Conservation (phyloP, 306 rosid genomes). For the Lathyrus aphaca region DNA sequence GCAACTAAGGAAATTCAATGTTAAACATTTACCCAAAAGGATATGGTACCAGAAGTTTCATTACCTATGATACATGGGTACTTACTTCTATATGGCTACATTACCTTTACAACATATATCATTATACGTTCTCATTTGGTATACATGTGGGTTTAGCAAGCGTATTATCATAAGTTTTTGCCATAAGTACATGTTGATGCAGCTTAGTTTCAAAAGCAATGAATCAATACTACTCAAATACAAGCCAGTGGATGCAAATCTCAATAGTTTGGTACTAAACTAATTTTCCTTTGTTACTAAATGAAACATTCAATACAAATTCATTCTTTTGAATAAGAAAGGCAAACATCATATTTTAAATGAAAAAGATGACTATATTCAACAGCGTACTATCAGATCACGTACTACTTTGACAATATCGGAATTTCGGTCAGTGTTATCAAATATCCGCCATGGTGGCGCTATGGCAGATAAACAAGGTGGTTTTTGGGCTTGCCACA, state of each 20-base stretch:
- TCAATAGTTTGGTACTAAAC: neutral
- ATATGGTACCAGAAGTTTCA: neutral
- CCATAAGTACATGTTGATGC: neutral
- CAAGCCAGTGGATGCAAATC: slow-evolving; percentile 3
- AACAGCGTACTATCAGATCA: neutral
- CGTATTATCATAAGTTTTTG: neutral
- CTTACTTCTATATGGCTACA: neutral
- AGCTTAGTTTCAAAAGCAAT: slow-evolving; percentile 5
- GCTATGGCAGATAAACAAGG: too few species aligned
- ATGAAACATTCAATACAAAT: neutral
- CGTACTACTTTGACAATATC: too few species aligned
- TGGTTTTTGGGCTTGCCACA: too few species aligned
- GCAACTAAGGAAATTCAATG: neutral
- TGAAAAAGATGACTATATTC: neutral
- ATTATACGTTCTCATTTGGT: neutral
- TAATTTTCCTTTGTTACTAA: neutral
- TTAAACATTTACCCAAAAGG: neutral
- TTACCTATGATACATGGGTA: slow-evolving; percentile 1
- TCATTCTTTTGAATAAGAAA: neutral
- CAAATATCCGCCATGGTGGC: too few species aligned
- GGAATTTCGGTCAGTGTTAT: too few species aligned
- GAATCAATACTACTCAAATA: neutral
- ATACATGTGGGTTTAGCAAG: neutral
- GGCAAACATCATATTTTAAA: neutral
- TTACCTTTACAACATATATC: neutral